These are phyloP conservation scores for Perkinsus marinus DNA, from an alignment of 169 alveolate species.

Conservation along the genomic window DNA sequence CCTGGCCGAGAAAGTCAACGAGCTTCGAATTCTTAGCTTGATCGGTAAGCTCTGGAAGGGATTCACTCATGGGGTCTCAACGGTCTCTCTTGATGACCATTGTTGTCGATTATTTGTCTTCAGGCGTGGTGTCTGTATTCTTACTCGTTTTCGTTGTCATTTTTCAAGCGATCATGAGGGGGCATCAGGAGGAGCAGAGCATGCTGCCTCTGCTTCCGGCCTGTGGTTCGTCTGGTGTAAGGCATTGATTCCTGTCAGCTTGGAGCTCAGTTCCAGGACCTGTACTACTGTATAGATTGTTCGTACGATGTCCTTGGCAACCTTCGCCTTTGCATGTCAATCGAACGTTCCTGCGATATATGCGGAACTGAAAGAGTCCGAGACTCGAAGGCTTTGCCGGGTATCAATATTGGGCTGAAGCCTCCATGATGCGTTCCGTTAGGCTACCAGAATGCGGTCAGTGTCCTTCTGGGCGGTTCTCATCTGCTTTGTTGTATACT, in stretches of 20 bases:
- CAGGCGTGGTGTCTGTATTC: constrained; percentile 1
- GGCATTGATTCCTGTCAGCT: background rate
- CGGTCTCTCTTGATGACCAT: background rate
- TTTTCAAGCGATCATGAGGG: background rate
- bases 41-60: constrained; percentile 1
- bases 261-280: background rate
- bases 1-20: constrained; percentile 2
- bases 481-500: background rate
- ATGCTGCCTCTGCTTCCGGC: background rate
- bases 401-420: no score
- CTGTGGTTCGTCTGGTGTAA: background rate
- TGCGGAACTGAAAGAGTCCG: background rate
- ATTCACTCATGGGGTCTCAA: background rate
- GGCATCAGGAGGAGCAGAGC: background rate
- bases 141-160: background rate
- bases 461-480: background rate
- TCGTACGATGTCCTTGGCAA: background rate
- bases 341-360: constrained; percentile 9
- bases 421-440: background rate
- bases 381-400: background rate
- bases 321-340: constrained; percentile 6
- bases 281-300: background rate
- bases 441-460: background rate
- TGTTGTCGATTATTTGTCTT: background rate
- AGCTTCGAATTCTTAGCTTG: background rate